Evolutionary conservation across 805 yeast genomes (phyloP), one percentile per base, ranked within the genome.

Genomic region (Jamesozyma piceae): DNA sequence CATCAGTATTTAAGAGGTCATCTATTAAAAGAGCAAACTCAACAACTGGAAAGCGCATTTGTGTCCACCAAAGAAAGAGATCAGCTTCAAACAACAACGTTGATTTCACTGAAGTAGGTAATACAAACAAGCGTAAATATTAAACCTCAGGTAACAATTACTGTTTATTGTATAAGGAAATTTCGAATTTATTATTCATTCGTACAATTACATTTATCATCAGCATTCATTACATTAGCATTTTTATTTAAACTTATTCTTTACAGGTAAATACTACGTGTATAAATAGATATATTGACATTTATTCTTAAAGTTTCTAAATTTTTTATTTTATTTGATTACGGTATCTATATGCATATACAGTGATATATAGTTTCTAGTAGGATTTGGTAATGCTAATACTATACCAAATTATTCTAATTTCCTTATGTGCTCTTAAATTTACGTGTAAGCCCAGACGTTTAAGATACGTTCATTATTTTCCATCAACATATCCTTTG

Each of bases 401-500:
- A n/a, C n/a, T n/a, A n/a, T n/a, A n/a, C n/a, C n/a, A n/a, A n/a
- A n/a, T n/a, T n/a, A n/a, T n/a, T n/a, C n/a, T n/a, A n/a, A n/a
- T n/a, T n/a, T n/a, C n/a, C n/a, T n/a, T n/a, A n/a, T n/a, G n/a
- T n/a, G n/a, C n/a, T 30, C 13, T n/a, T 19, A 21, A 34, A 18
- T 18, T 32, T 14, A 34, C 15, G n/a, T 24, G 18, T 51, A 60
- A 11, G 68, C 73, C 68, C 68, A 64, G 8, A 69, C 66, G 39
- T 67, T 66, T 37, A 70, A 50, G 11, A 69, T 70, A 44, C 71
- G 73, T 41, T 73, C 78, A 35, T 72, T 68, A 38, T 67, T 63
- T 46, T 76, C 78, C 37, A 62, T 67, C 33, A 75, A 58, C 77
- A 75, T 73, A 49, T 86, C 96, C 43, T 81, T 73, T 2, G 95